Evolutionary conservation across 2,329 filamentous ascomycete genomes (phyloP).

Genomic region (Epichloe scottii): DNA sequence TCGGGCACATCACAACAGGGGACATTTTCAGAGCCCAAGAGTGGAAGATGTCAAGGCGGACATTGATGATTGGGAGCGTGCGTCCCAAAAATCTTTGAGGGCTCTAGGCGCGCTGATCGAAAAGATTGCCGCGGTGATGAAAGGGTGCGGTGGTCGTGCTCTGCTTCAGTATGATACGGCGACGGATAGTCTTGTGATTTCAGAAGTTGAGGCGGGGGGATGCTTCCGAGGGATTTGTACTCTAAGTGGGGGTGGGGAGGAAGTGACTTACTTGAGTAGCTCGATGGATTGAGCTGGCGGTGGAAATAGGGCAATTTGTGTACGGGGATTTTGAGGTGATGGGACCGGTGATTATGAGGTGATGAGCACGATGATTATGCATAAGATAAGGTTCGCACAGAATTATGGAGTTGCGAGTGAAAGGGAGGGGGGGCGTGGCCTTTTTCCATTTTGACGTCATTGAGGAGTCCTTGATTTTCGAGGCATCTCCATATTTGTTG

Average conservation of each 20-base stretch:
- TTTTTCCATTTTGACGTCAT: too few species aligned
- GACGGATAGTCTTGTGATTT: not conserved
- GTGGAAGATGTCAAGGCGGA: slow-evolving; percentile 20
- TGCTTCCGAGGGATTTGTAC: slow-evolving; percentile 1
- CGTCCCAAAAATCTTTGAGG: slow-evolving; percentile 18
- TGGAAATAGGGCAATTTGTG: not conserved
- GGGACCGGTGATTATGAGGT: too few species aligned
- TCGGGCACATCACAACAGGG: slow-evolving; percentile 27
- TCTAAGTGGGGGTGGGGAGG: not conserved
- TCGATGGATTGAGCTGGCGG: not conserved
- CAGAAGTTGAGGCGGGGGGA: not conserved
- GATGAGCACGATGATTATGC: too few species aligned
- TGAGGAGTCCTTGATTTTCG: too few species aligned
- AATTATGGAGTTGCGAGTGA: too few species aligned
- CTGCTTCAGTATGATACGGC: not conserved
- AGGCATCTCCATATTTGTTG: too few species aligned
- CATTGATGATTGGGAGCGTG: slow-evolving; percentile 23
- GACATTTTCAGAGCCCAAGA: slow-evolving; percentile 19
- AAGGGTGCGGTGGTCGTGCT: not conserved
- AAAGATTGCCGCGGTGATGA: slow-evolving; percentile 3
- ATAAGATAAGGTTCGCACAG: too few species aligned
- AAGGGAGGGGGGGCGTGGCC: too few species aligned
- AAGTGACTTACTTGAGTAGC: not conserved
- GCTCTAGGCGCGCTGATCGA: slow-evolving; percentile 20
- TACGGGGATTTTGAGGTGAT: too few species aligned